Evolutionary conservation across 1,284 basidiomycete species (phyloP).

Genomic region (Stereum hirsutum): DNA sequence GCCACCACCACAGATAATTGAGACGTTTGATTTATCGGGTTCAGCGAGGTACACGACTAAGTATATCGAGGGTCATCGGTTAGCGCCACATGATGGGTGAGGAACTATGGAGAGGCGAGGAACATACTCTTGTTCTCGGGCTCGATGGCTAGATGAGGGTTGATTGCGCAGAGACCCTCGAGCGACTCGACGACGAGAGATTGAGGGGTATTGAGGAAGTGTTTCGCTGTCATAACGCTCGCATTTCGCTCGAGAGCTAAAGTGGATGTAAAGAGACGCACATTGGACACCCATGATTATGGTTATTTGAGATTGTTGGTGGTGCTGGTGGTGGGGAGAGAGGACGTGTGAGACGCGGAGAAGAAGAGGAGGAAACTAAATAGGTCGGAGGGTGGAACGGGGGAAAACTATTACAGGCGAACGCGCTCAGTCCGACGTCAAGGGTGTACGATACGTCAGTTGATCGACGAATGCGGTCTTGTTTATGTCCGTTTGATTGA

Average conservation of each 20-base stretch:
- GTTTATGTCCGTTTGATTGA: too few relatives aligned
- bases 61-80: neutral
- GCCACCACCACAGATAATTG: conserved; percentile 84
- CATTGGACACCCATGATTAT: conserved; percentile 19
- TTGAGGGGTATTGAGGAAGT: conserved; percentile 64
- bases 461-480: too few relatives aligned
- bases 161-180: conserved; percentile 60
- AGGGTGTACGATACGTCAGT: neutral
- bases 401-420: too few relatives aligned
- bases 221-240: conserved; percentile 40
- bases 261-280: conserved; percentile 8
- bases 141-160: conserved; percentile 66
- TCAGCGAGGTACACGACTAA: conserved; percentile 56
- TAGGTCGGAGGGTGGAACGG: too few relatives aligned
- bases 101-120: neutral
- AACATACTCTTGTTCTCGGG: conserved; percentile 48
- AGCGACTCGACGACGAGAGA: conserved; percentile 74
- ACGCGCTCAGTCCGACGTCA: neutral
- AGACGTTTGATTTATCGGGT: conserved; percentile 59
- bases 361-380: neutral
- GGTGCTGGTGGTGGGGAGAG: neutral
- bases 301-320: too few relatives aligned
- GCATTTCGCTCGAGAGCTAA: neutral
- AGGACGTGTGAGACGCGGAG: neutral
- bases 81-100: neutral